Base-by-base conservation (phyloP, 2,329 filamentous ascomycete species). In the Zymoseptoria pseudotritici region DNA sequence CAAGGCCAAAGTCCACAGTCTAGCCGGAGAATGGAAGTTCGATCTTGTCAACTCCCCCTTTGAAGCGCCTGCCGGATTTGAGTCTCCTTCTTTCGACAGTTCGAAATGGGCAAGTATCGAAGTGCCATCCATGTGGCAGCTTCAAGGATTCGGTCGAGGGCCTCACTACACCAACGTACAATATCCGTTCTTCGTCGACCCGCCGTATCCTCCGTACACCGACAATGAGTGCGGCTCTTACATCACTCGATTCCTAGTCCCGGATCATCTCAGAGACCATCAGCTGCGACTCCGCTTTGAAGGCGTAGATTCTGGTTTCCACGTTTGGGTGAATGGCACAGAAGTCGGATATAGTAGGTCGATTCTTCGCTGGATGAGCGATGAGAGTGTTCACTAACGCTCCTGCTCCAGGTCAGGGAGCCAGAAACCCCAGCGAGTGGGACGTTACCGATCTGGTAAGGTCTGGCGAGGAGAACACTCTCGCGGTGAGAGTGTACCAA, bases 91-190 rank as follows among this genome's bases (percentile, higher is more conserved):
- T 1, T 76, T 72, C 58, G 73, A 77, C 61, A 70, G 65, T n/a
- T 71, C 72, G 3, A 61, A 58, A 68, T 84, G 82, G 78, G 73
- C 74, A 20, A 75, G 81, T 46, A 82, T 87, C 49, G 67, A 79
- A 17, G 86, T 89, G 0, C 63, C 63, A 2, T 63, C 68, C 46
- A 68, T 84, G 84, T 90, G 87, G 87, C 86, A 89, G 72, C 75
- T 88, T 4, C 84, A 89, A 72, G 86, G 86, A 24, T 83, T 85
- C 67, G 86, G 86, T 11, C 77, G 77, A 57, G 66, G 67, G 55
- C 87, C 87, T 0, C 84, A 86, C 64, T 89, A 90, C 68, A 89
- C 86, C 9, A 90, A 89, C 65, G 79, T 86, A 24, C 78, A 83
- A 55, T 89, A 81, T 61, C 86, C 85, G 0, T 85, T 69, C 59